Evolutionary conservation across 306 rosid species (phyloP).

Genomic region (Hylodesmum podocarpum): DNA sequence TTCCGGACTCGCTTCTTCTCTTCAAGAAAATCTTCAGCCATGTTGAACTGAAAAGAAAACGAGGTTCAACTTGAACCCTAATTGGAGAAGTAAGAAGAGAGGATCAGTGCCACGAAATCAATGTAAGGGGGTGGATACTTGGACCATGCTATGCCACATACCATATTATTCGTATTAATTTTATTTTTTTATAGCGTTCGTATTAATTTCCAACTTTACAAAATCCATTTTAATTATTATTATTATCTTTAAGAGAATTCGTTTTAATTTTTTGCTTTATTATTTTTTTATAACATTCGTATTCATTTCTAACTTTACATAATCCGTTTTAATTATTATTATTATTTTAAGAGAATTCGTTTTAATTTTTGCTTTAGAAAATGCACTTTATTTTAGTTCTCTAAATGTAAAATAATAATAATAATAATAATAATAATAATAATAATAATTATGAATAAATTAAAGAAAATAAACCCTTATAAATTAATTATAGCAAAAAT

Average conservation of each 20-base stretch:
- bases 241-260: too few relatives aligned
- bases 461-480: too few relatives aligned
- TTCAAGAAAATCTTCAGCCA: conserved; percentile 61
- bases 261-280: too few relatives aligned
- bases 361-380: background rate
- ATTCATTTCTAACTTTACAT: too few relatives aligned
- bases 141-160: background rate
- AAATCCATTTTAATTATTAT: background rate
- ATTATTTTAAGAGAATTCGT: too few relatives aligned
- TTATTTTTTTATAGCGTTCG: too few relatives aligned
- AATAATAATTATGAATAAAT: too few relatives aligned
- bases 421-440: too few relatives aligned
- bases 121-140: background rate
- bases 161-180: too few relatives aligned
- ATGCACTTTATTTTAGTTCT: background rate
- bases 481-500: too few relatives aligned
- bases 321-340: too few relatives aligned
- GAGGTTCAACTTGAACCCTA: background rate
- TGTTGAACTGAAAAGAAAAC: conserved; percentile 26
- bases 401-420: background rate
- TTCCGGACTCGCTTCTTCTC: conserved; percentile 79
- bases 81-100: background rate
- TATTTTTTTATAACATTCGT: too few relatives aligned
- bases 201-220: background rate
- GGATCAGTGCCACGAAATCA: background rate